Evolutionary conservation across 2,329 filamentous ascomycete genomes (phyloP).

Genomic region (Aureobasidium sp.): DNA sequence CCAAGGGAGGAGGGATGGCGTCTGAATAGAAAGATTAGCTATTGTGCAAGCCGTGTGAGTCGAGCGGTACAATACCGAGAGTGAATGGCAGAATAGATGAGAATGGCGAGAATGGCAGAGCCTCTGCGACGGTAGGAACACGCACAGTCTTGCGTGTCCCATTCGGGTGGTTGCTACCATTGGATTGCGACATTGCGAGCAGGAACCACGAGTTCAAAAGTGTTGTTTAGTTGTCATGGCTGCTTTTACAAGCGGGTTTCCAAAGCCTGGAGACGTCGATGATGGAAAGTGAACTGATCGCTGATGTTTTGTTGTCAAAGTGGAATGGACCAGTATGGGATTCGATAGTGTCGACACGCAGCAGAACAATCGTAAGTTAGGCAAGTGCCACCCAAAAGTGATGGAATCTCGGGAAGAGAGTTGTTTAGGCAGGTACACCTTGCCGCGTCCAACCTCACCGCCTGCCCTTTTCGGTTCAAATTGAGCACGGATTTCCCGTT

Average conservation of each 20-base stretch:
- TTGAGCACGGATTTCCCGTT: conserved; percentile 2
- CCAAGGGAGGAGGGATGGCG: conserved; percentile 37
- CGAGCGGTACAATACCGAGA: conserved; percentile 46
- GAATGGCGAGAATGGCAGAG: conserved; percentile 73
- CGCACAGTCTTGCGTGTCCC: conserved; percentile 15
- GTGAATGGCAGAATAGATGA: conserved; percentile 72
- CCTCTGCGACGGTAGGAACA: conserved; percentile 56
- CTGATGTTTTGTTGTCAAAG: neutral
- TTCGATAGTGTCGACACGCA: neutral
- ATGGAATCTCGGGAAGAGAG: neutral
- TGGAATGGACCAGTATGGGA: neutral
- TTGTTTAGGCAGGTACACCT: conserved; percentile 11
- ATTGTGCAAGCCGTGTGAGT: neutral
- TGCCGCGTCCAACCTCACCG: neutral
- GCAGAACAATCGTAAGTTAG: neutral
- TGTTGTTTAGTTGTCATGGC: neutral
- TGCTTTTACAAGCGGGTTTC: neutral
- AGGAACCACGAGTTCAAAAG: neutral
- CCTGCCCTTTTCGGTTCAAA: neutral
- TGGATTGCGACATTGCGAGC: conserved; percentile 3
- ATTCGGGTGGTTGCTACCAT: neutral
- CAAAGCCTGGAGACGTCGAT: neutral
- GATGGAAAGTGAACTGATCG: neutral
- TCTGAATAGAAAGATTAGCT: conserved; percentile 27
- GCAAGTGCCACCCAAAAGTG: neutral